Evolutionary conservation across 495 filamentous ascomycete genomes (phyloP).

Genomic region (Penicillium riverlandense): DNA sequence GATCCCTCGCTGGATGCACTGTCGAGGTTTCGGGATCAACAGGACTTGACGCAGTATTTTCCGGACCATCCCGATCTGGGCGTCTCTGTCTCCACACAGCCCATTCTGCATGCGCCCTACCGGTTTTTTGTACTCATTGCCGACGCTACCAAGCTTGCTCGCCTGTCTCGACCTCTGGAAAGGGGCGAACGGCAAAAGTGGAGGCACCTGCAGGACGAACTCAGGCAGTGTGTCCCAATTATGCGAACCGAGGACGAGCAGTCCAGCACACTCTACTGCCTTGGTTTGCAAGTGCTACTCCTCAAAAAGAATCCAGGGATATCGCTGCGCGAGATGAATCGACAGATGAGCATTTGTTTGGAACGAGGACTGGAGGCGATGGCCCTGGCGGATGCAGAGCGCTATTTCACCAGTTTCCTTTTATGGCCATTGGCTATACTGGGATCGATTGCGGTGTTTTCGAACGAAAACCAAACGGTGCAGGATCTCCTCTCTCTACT

Average conservation of each 20-base stretch:
- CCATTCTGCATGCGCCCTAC: constrained; percentile 6
- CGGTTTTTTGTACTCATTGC: constrained; percentile 8
- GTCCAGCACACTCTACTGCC: background rate
- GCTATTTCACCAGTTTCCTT: constrained; percentile 5
- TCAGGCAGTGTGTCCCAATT: background rate
- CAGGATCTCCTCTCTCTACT: background rate
- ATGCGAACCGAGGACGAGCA: background rate
- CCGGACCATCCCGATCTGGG: background rate
- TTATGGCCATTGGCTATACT: constrained; percentile 7
- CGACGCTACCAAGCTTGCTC: constrained; percentile 7
- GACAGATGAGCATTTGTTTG: background rate
- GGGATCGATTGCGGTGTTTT: background rate
- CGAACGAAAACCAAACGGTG: background rate
- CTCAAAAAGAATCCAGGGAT: constrained; percentile 3
- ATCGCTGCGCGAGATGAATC: background rate
- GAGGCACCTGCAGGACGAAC: background rate
- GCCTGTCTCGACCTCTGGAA: background rate
- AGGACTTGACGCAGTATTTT: background rate
- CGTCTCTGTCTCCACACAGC: background rate
- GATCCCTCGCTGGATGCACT: constrained; percentile 7
- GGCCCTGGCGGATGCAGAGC: background rate
- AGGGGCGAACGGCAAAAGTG: background rate
- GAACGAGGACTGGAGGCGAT: background rate
- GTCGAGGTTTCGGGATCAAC: background rate
- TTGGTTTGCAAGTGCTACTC: constrained; percentile 1